Conservation (phyloP, 116 monocot genomes). For the Iris pallida region DNA sequence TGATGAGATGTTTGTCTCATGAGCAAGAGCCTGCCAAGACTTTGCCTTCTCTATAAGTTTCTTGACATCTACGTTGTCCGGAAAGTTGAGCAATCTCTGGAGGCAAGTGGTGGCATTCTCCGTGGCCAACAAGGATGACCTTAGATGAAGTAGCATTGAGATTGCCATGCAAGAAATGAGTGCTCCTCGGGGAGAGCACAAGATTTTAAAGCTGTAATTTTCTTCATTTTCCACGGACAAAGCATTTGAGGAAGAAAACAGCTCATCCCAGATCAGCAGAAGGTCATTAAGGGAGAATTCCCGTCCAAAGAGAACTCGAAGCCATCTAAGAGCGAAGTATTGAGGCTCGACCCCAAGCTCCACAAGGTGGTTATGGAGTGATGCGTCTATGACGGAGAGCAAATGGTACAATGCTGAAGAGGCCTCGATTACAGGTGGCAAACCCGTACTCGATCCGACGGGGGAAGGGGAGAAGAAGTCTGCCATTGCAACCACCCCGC, state of each 20-base stretch:
- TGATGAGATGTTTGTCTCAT: constrained; percentile 25
- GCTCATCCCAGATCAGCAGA: constrained; percentile 82
- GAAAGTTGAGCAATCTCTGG: constrained; percentile 85
- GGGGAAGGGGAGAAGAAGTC: constrained; percentile 66
- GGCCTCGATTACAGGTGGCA: constrained; percentile 85
- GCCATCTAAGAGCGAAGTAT: constrained; percentile 90
- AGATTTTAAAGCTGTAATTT: constrained; percentile 48
- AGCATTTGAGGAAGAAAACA: constrained; percentile 54
- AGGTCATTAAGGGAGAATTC: constrained; percentile 83
- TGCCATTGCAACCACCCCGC: constrained; percentile 65
- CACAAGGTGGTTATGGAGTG: constrained; percentile 78
- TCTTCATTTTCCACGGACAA: constrained; percentile 17
- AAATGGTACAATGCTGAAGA: constrained; percentile 80
- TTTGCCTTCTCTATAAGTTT: constrained; percentile 79
- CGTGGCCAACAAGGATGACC: constrained; percentile 80
- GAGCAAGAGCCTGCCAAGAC: constrained; percentile 55
- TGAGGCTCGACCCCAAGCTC: constrained; percentile 88
- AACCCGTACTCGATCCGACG: constrained; percentile 27
- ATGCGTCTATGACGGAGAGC: constrained; percentile 62
- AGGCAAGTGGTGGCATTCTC: constrained; percentile 81
- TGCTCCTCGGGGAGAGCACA: constrained; percentile 65
- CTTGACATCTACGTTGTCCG: constrained; percentile 58
- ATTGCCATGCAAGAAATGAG: constrained; percentile 75
- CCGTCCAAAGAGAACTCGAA: constrained; percentile 84
- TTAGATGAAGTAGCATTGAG: constrained; percentile 83